Evolutionary conservation across 2,329 filamentous ascomycete genomes (phyloP).

Genomic region (Colletotrichum orbiculare): DNA sequence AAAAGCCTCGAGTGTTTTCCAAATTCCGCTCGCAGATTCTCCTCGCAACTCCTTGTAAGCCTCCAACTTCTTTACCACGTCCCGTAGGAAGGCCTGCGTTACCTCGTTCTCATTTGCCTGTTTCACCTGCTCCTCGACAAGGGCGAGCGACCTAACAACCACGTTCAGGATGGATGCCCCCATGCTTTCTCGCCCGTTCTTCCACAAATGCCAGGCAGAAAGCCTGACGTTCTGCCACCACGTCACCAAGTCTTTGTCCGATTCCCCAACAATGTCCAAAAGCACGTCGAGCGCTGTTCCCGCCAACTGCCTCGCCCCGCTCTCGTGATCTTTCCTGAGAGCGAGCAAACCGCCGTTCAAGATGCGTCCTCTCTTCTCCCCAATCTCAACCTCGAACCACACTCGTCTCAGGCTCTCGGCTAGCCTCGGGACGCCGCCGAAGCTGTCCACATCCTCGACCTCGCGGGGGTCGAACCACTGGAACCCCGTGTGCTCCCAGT

Average conservation of each 20-base stretch:
- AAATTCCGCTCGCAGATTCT: conserved; percentile 46
- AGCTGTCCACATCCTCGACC: conserved; percentile 57
- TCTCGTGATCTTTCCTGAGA: conserved; percentile 67
- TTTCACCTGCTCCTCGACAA: conserved; percentile 48
- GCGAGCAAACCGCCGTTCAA: conserved; percentile 58
- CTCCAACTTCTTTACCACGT: conserved; percentile 30
- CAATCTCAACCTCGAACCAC: conserved; percentile 67
- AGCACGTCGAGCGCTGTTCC: conserved; percentile 62
- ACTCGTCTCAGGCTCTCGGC: conserved; percentile 68
- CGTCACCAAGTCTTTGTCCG: conserved; percentile 41
- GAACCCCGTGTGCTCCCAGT: conserved; percentile 72
- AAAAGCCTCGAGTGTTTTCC: conserved; percentile 48
- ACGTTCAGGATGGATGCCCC: conserved; percentile 66
- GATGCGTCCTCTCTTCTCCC: conserved; percentile 54
- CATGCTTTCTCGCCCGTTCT: conserved; percentile 75
- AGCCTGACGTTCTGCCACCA: conserved; percentile 69
- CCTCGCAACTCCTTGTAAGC: conserved; percentile 38
- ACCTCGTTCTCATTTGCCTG: conserved; percentile 38
- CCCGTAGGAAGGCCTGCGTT: conserved; percentile 32
- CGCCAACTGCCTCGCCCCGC: conserved; percentile 69
- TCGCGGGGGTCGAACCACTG: conserved; percentile 66
- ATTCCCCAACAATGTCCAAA: conserved; percentile 52
- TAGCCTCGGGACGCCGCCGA: conserved; percentile 67
- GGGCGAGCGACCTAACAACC: conserved; percentile 58
- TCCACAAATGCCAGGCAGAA: conserved; percentile 72